Conservation (phyloP, 2,329 filamentous ascomycete species). For the Didymella pinodella region DNA sequence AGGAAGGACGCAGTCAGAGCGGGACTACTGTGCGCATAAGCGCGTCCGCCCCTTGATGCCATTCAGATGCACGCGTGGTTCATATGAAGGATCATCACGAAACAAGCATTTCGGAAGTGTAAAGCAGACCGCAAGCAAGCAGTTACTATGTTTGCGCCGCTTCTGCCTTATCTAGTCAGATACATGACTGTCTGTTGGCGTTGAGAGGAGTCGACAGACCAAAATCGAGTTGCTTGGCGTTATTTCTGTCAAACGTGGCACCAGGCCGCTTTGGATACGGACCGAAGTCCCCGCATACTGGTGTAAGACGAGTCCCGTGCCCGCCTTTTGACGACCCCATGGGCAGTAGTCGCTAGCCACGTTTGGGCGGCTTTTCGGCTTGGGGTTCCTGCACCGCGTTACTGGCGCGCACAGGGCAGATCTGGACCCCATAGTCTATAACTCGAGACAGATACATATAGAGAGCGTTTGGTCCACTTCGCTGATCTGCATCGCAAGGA, state of each 20-base stretch:
- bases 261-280: neutral
- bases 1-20: neutral
- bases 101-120: neutral
- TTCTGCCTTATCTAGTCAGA: neutral
- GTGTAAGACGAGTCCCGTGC: neutral
- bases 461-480: neutral
- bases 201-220: neutral
- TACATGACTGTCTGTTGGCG: neutral
- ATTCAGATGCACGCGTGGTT: neutral
- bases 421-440: neutral
- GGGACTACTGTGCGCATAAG: neutral
- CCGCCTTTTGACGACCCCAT: neutral
- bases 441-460: neutral
- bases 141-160: neutral
- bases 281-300: slow-evolving; percentile 1
- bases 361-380: slow-evolving; percentile 1
- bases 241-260: neutral
- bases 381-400: slow-evolving; percentile 2
- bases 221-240: neutral
- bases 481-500: neutral
- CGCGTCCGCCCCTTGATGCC: neutral
- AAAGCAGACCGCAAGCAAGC: neutral
- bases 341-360: neutral
- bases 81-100: neutral
- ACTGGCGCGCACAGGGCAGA: neutral